A percentile compares a stretch with the other conserved stretches of the same genome.
phyloP scores from a whole-genome alignment of 2,329 filamentous ascomycete genomes.

The Colletotrichum somersetense region DNA sequence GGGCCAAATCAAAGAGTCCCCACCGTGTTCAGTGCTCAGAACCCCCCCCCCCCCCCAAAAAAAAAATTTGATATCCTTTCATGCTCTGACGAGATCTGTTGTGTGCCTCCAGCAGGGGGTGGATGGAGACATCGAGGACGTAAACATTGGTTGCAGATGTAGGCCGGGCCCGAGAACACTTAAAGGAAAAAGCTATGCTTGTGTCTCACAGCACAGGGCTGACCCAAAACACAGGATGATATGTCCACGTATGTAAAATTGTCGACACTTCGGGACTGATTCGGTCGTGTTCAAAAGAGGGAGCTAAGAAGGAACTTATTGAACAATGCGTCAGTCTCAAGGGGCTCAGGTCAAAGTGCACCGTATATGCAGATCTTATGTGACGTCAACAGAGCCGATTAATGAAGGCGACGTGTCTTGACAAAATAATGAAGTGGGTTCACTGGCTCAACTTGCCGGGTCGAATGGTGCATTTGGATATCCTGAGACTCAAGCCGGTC shows the following conservation, averaged over 20 bases:
- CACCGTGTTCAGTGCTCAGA: not conserved
- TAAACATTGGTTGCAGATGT: not conserved
- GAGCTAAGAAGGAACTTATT: not conserved
- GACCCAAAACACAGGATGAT: not conserved
- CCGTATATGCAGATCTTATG: not conserved
- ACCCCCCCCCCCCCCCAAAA: no score
- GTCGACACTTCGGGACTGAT: not conserved
- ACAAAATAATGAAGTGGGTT: not conserved
- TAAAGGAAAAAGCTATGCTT: not conserved
- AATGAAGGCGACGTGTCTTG: not conserved
- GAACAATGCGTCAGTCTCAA: not conserved
- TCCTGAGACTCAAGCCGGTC: not conserved
- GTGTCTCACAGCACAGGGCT: conserved; percentile 7
- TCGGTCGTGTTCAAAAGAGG: not conserved
- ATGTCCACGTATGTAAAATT: not conserved
- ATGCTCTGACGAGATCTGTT: not conserved
- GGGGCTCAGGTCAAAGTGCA: not conserved
- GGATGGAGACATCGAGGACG: not conserved
- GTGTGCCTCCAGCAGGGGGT: no score
- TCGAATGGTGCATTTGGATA: not conserved
- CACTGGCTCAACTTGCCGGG: not conserved
- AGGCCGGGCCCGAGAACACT: not conserved
- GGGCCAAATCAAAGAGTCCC: not conserved
- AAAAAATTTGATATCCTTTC: no score
- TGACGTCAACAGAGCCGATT: not conserved